Base-by-base conservation (phyloP, 2,329 filamentous ascomycete species). In the Mariannaea elegans region DNA sequence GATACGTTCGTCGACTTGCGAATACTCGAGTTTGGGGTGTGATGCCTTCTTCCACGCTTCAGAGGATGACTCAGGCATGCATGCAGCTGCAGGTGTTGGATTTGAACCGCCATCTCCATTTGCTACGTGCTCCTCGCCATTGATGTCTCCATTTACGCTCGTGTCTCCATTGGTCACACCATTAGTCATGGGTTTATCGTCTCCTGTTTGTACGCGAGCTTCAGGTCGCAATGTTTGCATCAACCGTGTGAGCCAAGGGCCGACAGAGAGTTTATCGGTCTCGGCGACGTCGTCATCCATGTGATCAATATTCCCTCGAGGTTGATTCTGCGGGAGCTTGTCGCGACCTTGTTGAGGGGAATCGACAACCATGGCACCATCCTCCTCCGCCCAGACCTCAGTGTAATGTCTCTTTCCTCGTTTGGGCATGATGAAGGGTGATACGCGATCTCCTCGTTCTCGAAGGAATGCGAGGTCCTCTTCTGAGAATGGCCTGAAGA, bases 351-450 rank as follows among this genome's bases (percentile, higher is more conserved):
- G 81, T 32, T 85, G 82, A 5, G 85, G 83, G 4, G 85, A 83
- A 72, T 96, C 92, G 7, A 94, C 80, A 34, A 89, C 84, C 81
- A 93, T 90, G 46, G 86, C 82, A 9, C 92, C 93, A 71, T 99
- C 95, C 74, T 99, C 95, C 66, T 97, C 93, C 0, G 93, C 90
- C 95, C 95, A 99, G 9, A 94, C 83, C 61, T 98, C 94, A 21
- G 86, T 88, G 77, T 98, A 99, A 71, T 93, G 90, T 68, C 89
- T 89, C 74, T 92, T 91, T 44, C 93, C 94, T 19, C 93, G 88
- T 65, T 90, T 89, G 7, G 94, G 93, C 76, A 97, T 93, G 34
- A 94, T 81, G 69, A 97, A 98, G 1, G 94, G 92, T 2, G 84
- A 88, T 19, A 90, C 81, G 34, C 95, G 87, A 75, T 99, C 94